Conservation (phyloP, 2,329 filamentous ascomycete species). For the Cyphellophora attinorum region DNA sequence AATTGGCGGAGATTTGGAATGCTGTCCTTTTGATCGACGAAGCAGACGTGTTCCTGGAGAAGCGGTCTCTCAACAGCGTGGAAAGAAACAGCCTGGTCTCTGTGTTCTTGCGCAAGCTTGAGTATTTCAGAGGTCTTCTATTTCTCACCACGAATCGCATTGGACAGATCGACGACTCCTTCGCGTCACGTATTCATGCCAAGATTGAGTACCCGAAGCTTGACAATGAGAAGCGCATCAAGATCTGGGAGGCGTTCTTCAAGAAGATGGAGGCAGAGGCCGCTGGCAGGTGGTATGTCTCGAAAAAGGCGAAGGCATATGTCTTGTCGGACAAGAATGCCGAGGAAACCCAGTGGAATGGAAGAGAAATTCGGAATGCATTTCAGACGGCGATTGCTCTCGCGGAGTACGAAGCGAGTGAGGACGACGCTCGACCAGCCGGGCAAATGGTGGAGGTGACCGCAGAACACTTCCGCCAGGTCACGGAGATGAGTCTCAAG, state of each 20-base stretch:
- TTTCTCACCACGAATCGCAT: conserved; percentile 30
- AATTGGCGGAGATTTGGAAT: conserved; percentile 7
- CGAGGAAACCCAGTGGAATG: conserved; percentile 7
- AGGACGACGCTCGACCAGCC: too few species aligned
- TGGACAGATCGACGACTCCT: conserved; percentile 26
- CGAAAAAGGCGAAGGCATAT: background rate
- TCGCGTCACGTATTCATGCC: conserved; percentile 25
- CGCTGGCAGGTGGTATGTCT: background rate
- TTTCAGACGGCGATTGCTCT: conserved; percentile 36
- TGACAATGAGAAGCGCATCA: conserved; percentile 14
- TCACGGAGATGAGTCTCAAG: too few species aligned
- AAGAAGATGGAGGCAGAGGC: conserved; percentile 5
- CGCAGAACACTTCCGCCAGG: too few species aligned
- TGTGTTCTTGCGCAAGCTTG: conserved; percentile 29
- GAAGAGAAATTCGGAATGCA: conserved; percentile 19
- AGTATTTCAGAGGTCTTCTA: conserved; percentile 30
- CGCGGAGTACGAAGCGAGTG: conserved; percentile 40
- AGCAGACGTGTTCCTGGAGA: conserved; percentile 25
- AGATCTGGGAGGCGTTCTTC: conserved; percentile 24
- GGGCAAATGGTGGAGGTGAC: too few species aligned
- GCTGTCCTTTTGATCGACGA: conserved; percentile 21
- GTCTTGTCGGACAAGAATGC: background rate
- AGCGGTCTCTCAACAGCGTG: conserved; percentile 6
- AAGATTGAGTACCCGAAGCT: conserved; percentile 23
- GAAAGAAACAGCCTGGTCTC: conserved; percentile 21